Base-by-base conservation (phyloP, 495 filamentous ascomycete species). In the Eremomyces bilateralis region DNA sequence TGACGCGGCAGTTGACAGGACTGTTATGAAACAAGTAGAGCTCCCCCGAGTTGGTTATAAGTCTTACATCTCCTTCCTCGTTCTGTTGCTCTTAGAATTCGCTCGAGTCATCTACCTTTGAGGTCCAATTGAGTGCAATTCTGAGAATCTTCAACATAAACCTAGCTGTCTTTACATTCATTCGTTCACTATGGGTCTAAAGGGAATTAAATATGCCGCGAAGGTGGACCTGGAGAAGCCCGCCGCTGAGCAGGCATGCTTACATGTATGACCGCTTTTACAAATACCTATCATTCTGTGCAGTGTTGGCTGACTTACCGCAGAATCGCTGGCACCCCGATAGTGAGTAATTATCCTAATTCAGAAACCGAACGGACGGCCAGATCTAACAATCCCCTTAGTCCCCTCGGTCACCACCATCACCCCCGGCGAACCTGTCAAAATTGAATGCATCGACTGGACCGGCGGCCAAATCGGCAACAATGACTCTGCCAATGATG, bases 261-360 rank as follows among this genome's bases (percentile, higher is more conserved):
- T 91, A 11, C 84, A 92, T 55, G 80, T 81, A 64, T 50, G 73
- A 52, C 13, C 20, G 6, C 4, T 21, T n/a, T 12, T 12, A 27
- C 15, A 8, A 20, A 10, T 25, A n/a, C n/a, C n/a, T n/a, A 37
- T 34, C 4, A 33, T 5, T 5, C 24, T 27, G 12, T n/a, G 15
- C 4, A 31, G 10, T 25, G 12, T 3, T 33, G 18, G 34, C 22
- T 16, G 15, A 35, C 28, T 41, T 25, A 43, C 15, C 12, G 4
- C 43, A 85, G 80, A 94, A 94, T 50, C 59, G 84, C 55, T 94
- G 84, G 84, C 84, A 94, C 49, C 84, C 84, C 22, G 84, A 92
- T 43, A 73, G 80, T 82, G 60, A 21, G 63, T 46, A 17, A 20
- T 21, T 36, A 22, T 35, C 34, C 30, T 19, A 22, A 4, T 12